A percentile compares a stretch with the other conserved stretches of the same genome.
Evolutionary conservation across 169 alveolate species (phyloP).

Genomic region (Sarcocystis neurona): DNA sequence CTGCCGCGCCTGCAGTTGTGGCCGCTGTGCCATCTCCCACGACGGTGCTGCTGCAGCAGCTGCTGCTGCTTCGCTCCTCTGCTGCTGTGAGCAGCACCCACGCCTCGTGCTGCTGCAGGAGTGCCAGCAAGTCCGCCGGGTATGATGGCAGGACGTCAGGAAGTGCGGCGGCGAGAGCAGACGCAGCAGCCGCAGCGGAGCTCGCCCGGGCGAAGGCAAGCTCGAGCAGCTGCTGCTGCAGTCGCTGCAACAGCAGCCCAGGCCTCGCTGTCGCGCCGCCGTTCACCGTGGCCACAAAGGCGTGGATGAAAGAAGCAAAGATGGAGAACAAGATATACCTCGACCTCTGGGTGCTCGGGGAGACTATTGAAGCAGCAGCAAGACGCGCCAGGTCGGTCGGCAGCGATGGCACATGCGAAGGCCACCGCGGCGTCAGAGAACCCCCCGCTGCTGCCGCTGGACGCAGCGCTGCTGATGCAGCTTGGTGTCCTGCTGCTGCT

Average conservation of each 20-base stretch:
- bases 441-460: background rate
- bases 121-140: slow-evolving; percentile 19
- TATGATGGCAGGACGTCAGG: slow-evolving; percentile 15
- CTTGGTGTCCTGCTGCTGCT: no score
- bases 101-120: background rate
- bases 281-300: background rate
- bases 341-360: slow-evolving; percentile 14
- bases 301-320: background rate
- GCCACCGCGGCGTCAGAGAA: background rate
- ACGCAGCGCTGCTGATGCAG: background rate
- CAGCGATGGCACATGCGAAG: background rate
- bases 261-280: no score
- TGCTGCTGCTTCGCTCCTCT: background rate
- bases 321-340: background rate
- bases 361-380: background rate
- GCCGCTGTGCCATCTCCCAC: background rate
- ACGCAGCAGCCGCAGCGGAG: background rate
- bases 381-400: background rate
- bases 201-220: slow-evolving; percentile 5
- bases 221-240: background rate
- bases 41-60: background rate
- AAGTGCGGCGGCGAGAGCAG: background rate
- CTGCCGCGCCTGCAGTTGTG: background rate
- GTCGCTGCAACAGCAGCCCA: background rate
- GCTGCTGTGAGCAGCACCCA: background rate